Evolutionary conservation across 164 flowering plant genomes (phyloP).

Genomic region (Taxillus chinensis): DNA sequence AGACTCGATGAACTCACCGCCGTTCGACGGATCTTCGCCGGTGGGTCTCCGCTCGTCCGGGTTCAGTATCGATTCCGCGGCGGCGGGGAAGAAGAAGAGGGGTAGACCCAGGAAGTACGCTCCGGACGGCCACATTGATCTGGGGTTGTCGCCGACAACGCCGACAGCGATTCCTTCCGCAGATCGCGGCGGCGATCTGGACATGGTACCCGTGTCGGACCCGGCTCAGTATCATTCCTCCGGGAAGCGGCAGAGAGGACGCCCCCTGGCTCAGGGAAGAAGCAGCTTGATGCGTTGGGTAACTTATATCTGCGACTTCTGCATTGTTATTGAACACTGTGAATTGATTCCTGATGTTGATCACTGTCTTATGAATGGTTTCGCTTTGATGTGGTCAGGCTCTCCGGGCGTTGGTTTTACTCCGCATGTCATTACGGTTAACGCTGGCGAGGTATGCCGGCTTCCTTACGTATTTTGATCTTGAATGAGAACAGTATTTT

Average conservation of each 20-base stretch:
- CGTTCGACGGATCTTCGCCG: constrained; percentile 25
- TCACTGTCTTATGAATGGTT: too few species aligned
- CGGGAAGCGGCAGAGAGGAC: constrained; percentile 42
- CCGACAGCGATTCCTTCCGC: constrained; percentile 14
- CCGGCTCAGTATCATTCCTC: constrained; percentile 8
- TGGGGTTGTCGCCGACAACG: constrained; percentile 40
- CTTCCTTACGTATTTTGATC: too few species aligned
- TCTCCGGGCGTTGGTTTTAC: constrained; percentile 57
- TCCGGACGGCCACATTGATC: constrained; percentile 49
- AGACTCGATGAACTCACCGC: neutral
- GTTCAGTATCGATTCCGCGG: constrained; percentile 24
- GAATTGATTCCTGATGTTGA: too few species aligned
- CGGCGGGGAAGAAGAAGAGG: constrained; percentile 48
- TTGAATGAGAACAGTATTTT: too few species aligned
- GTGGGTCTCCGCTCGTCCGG: constrained; percentile 14
- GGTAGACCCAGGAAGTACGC: constrained; percentile 81
- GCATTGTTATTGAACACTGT: neutral
- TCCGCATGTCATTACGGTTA: constrained; percentile 63
- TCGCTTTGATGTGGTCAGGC: constrained; percentile 20
- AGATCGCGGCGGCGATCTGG: constrained; percentile 11
- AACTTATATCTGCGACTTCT: neutral
- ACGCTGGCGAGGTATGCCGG: constrained; percentile 53
- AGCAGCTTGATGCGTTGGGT: constrained; percentile 80
- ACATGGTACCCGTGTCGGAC: constrained; percentile 2
- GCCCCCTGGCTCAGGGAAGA: constrained; percentile 85